Evolutionary conservation across 805 yeast genomes (phyloP).

Genomic region (Candida morakotiae): DNA sequence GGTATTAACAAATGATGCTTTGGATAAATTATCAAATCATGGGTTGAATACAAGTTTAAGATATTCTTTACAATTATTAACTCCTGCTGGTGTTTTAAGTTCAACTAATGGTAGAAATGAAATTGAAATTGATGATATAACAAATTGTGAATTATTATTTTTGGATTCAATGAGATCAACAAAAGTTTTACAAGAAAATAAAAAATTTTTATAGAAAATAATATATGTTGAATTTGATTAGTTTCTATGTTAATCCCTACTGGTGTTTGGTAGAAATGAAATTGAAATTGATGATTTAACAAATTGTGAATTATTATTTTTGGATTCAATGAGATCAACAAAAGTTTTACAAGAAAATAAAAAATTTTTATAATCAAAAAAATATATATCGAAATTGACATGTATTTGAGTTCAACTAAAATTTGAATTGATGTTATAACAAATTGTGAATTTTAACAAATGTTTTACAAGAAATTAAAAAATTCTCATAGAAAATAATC

Average conservation of each 20-base stretch:
- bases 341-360: conserved; percentile 53
- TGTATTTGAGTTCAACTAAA: too few relatives aligned
- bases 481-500: too few relatives aligned
- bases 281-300: conserved; percentile 69
- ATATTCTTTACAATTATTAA: conserved; percentile 84
- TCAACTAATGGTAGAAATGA: conserved; percentile 68
- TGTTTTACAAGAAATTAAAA: too few relatives aligned
- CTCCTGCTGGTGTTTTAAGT: conserved; percentile 86
- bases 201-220: conserved; percentile 29
- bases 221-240: conserved; percentile 1
- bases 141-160: conserved; percentile 78
- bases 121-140: conserved; percentile 66
- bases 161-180: conserved; percentile 84
- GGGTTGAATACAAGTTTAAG: conserved; percentile 82
- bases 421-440: too few relatives aligned
- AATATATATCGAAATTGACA: too few relatives aligned
- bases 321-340: conserved; percentile 83
- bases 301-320: conserved; percentile 76
- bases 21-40: conserved; percentile 65
- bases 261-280: conserved; percentile 72
- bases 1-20: conserved; percentile 61
- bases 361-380: conserved; percentile 36
- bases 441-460: too few relatives aligned
- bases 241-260: conserved; percentile 91
- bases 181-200: conserved; percentile 52